Evolutionary conservation across 2,329 filamentous ascomycete genomes (phyloP).

Genomic region (Diaporthe vexans): DNA sequence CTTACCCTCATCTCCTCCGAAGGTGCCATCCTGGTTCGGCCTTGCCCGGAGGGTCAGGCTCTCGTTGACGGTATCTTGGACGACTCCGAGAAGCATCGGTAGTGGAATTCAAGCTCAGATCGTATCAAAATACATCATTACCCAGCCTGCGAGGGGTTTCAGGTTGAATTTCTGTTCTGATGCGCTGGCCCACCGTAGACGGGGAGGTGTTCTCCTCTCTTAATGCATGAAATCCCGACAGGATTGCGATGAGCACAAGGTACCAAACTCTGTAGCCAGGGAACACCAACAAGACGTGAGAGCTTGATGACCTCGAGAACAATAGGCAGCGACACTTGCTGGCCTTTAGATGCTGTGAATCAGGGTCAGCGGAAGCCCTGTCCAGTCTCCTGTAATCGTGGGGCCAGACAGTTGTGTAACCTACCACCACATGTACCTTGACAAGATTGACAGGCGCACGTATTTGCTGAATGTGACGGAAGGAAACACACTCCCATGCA

Average conservation of each 20-base stretch:
- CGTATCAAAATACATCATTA: neutral
- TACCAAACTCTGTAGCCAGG: neutral
- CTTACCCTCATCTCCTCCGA: neutral
- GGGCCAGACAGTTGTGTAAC: neutral
- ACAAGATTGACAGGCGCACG: too few relatives aligned
- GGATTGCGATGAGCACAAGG: neutral
- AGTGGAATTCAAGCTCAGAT: neutral
- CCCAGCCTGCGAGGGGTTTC: neutral
- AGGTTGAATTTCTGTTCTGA: neutral
- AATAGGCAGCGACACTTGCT: neutral
- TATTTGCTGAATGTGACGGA: neutral
- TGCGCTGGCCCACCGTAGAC: neutral
- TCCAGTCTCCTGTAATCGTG: neutral
- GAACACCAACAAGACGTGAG: neutral
- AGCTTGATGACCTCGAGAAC: neutral
- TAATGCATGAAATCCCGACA: neutral
- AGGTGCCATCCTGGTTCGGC: neutral
- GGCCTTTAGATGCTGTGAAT: neutral
- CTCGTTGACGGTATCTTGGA: neutral
- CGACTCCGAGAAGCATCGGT: neutral
- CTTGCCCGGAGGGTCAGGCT: neutral
- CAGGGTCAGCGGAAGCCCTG: neutral
- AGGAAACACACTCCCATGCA: neutral
- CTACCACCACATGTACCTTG: too few relatives aligned
- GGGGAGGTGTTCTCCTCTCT: neutral